phyloP scores from a whole-genome alignment of 805 yeast species.

The Maudiozyma turicensis region DNA sequence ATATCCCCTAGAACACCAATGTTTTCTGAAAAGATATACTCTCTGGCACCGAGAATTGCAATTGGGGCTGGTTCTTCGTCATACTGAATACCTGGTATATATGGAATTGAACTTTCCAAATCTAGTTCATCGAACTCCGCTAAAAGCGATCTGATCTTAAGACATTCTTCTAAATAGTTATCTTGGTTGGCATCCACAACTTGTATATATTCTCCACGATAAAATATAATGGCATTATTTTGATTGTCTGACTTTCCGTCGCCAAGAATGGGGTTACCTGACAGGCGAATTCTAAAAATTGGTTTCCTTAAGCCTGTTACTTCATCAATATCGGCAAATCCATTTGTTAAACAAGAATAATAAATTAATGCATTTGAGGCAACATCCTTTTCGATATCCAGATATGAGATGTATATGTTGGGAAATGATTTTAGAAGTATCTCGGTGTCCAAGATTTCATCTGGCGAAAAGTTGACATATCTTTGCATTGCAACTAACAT shows the following conservation, averaged over 20 bases:
- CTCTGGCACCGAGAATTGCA: slow-evolving; percentile 92
- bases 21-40: slow-evolving; percentile 86
- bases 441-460: slow-evolving; percentile 60
- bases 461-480: slow-evolving; percentile 49
- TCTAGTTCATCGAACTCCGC: slow-evolving; percentile 85
- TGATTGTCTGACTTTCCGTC: slow-evolving; percentile 97
- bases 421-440: slow-evolving; percentile 67
- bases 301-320: slow-evolving; percentile 55
- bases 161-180: slow-evolving; percentile 87
- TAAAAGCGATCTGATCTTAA: slow-evolving; percentile 77
- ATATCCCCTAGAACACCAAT: slow-evolving; percentile 90
- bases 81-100: slow-evolving; percentile 47
- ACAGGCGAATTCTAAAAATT: slow-evolving; percentile 55
- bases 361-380: slow-evolving; percentile 21
- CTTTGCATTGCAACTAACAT: slow-evolving; percentile 86
- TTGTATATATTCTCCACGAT: slow-evolving; percentile 91
- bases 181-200: slow-evolving; percentile 96
- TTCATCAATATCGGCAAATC: slow-evolving; percentile 43
- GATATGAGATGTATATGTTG: slow-evolving; percentile 44
- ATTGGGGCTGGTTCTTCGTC: slow-evolving; percentile 64
- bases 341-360: slow-evolving; percentile 65
- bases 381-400: slow-evolving; percentile 36
- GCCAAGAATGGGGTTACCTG: slow-evolving; percentile 92
- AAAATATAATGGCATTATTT: slow-evolving; percentile 75
- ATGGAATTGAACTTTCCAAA: slow-evolving; percentile 41